These are phyloP conservation scores for Colletotrichum noveboracense DNA, from an alignment of 2,329 filamentous ascomycete genomes.

Conservation along the genomic window DNA sequence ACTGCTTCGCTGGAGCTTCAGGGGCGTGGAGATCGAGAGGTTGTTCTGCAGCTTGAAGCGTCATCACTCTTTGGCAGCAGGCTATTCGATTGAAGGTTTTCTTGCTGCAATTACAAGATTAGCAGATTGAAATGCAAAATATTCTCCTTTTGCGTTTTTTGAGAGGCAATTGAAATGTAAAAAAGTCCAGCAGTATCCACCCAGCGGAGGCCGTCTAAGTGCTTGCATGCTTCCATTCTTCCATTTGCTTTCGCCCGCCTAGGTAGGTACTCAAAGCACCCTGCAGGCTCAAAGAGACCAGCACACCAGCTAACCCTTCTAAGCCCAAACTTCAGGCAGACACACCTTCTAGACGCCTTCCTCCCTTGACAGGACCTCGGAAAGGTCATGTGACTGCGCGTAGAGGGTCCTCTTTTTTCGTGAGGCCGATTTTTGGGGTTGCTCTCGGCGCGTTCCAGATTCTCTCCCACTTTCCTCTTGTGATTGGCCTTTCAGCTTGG, in stretches of 20 bases:
- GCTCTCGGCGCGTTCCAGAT: neutral
- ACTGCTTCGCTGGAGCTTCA: neutral
- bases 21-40: neutral
- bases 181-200: neutral
- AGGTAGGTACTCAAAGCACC: neutral
- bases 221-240: neutral
- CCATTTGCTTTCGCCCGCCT: neutral
- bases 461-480: neutral
- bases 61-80: neutral
- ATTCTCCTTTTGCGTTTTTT: neutral
- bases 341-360: neutral
- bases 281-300: neutral
- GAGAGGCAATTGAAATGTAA: neutral
- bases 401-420: constrained; percentile 1
- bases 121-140: neutral
- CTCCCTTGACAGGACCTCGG: neutral
- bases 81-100: neutral
- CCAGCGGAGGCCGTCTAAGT: neutral
- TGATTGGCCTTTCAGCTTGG: neutral
- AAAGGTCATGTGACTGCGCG: constrained; percentile 20
- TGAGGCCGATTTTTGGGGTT: neutral
- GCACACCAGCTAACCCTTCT: neutral
- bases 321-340: neutral
- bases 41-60: neutral
- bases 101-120: neutral